Conservation (phyloP, 2,329 filamentous ascomycete species). For the Curvularia spicifera region DNA sequence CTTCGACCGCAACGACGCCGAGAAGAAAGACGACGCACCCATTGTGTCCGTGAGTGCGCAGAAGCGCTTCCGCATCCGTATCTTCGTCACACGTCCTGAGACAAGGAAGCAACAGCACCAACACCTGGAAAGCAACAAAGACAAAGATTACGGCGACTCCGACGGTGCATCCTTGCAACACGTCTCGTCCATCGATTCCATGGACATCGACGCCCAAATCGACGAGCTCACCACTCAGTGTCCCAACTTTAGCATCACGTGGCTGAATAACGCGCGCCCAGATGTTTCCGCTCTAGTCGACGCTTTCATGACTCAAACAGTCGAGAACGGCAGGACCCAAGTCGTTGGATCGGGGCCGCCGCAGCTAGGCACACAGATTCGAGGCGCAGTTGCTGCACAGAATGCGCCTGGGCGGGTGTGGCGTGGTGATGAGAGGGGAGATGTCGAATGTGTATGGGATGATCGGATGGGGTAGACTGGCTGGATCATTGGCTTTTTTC, state of each 20-base stretch:
- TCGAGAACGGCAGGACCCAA: slow-evolving; percentile 8
- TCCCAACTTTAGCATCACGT: slow-evolving; percentile 11
- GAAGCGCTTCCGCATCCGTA: slow-evolving; percentile 11
- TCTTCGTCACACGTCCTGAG: slow-evolving; percentile 9
- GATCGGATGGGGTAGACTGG: slow-evolving; percentile 13
- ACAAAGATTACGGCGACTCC: background rate
- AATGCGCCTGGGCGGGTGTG: slow-evolving; percentile 9
- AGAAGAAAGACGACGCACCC: slow-evolving; percentile 8
- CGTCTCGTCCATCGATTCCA: background rate
- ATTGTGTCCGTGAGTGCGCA: background rate
- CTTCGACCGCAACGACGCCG: background rate
- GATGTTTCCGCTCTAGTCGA: slow-evolving; percentile 4
- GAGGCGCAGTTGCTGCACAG: slow-evolving; percentile 13
- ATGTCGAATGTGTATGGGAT: slow-evolving; percentile 15
- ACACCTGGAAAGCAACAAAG: background rate
- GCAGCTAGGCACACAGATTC: slow-evolving; percentile 6
- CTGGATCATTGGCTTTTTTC: background rate
- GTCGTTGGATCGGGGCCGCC: slow-evolving; percentile 5
- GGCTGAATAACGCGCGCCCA: slow-evolving; percentile 9
- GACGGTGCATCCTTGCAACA: background rate
- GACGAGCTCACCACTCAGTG: slow-evolving; percentile 6
- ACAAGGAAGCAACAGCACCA: background rate
- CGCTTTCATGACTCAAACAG: slow-evolving; percentile 7
- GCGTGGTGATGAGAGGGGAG: slow-evolving; percentile 6
- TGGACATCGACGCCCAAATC: background rate